A percentile compares a stretch with the other conserved stretches of the same genome.
Conservation (phyloP, 768 basidiomycete genomes). For the Lactarius sanguifluus region DNA sequence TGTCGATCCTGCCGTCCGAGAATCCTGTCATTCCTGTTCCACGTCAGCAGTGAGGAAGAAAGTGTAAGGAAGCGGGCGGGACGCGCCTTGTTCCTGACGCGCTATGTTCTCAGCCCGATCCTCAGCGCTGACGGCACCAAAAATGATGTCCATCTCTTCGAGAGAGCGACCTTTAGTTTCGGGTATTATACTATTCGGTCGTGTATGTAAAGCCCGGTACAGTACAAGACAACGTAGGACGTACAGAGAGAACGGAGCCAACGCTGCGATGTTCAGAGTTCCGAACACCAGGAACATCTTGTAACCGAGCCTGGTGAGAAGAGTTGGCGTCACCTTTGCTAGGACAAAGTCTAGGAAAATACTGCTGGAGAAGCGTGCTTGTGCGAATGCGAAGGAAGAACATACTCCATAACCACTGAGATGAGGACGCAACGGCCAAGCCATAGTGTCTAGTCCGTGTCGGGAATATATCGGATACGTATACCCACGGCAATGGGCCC, state of each 20-base stretch:
- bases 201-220: neutral
- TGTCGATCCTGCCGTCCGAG: neutral
- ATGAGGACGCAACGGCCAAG: constrained; percentile 66
- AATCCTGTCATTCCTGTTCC: constrained; percentile 4
- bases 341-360: constrained; percentile 60
- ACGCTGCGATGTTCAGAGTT: constrained; percentile 68
- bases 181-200: constrained; percentile 37
- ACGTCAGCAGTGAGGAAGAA: neutral
- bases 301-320: constrained; percentile 61
- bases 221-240: constrained; percentile 28
- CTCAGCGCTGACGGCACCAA: constrained; percentile 57
- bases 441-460: constrained; percentile 83
- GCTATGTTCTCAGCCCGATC: constrained; percentile 54
- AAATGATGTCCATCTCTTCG: constrained; percentile 58
- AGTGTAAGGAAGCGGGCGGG: neutral
- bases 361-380: neutral
- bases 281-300: constrained; percentile 80
- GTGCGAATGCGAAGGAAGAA: constrained; percentile 24
- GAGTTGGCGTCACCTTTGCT: constrained; percentile 65
- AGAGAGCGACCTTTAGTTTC: constrained; percentile 45
- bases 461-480: constrained; percentile 82
- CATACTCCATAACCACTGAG: constrained; percentile 83
- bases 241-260: constrained; percentile 66
- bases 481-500: constrained; percentile 65
- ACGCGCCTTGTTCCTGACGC: constrained; percentile 42